phyloP scores from a whole-genome alignment of 192 early-diverging fungal genomes.

The Backusella australiensis region DNA sequence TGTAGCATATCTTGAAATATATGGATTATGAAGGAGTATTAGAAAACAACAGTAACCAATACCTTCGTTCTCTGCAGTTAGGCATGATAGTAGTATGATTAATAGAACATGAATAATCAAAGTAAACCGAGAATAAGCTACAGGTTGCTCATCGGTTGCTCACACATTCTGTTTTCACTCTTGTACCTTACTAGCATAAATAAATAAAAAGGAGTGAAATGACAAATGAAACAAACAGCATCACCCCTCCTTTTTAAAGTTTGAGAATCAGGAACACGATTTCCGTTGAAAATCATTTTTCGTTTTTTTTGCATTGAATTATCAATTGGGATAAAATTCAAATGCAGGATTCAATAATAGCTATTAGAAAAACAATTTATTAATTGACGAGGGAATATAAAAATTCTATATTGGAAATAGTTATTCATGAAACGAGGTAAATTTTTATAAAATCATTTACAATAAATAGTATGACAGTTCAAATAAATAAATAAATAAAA shows the following conservation, averaged over 20 bases:
- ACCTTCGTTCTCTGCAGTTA: background rate
- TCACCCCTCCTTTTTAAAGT: background rate
- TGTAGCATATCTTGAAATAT: background rate
- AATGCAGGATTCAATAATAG: background rate
- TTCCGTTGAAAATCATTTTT: background rate
- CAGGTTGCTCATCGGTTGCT: background rate
- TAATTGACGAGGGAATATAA: background rate
- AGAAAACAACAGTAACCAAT: background rate
- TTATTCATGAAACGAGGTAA: background rate
- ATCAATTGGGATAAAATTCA: background rate
- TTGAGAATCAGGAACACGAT: slow-evolving; percentile 1
- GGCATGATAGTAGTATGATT: background rate
- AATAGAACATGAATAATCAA: background rate
- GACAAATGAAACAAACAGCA: background rate
- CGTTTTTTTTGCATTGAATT: background rate
- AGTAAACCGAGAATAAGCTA: background rate
- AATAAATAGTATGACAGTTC: background rate
- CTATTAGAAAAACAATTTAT: background rate
- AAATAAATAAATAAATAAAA: background rate
- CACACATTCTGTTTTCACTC: background rate
- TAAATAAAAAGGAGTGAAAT: background rate
- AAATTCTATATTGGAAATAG: background rate
- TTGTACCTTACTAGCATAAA: background rate
- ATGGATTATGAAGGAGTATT: background rate
- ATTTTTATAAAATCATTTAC: background rate